Percentiles rank a stretch among this genome's conserved stretches.
Evolutionary conservation across 768 basidiomycete species (phyloP).

Genomic region (Termitomyces eurrhizus): DNA sequence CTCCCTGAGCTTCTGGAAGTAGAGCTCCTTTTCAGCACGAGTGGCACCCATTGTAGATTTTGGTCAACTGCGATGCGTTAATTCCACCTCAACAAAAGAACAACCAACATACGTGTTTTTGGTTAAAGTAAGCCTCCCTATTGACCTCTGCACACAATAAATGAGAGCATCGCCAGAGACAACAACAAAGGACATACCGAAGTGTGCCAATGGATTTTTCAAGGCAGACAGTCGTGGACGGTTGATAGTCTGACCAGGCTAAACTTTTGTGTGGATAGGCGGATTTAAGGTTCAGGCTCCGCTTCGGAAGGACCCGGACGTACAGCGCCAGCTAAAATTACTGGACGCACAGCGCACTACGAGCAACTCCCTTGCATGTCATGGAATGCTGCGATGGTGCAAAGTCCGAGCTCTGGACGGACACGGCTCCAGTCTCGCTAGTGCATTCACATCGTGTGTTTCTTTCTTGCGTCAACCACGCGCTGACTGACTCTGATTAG

Average conservation of each 20-base stretch:
- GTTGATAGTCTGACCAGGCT: constrained; percentile 7
- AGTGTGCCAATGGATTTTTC: constrained; percentile 93
- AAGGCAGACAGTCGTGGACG: constrained; percentile 59
- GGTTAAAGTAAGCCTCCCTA: constrained; percentile 64
- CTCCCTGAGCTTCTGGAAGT: constrained; percentile 93
- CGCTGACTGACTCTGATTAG: background rate
- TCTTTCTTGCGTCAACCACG: background rate
- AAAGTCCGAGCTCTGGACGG: constrained; percentile 42
- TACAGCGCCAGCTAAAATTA: too few species aligned
- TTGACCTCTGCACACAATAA: constrained; percentile 57
- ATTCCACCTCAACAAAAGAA: background rate
- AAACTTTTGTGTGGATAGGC: constrained; percentile 33
- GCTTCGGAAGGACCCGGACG: constrained; percentile 20
- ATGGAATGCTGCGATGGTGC: constrained; percentile 84
- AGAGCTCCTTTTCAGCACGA: constrained; percentile 84
- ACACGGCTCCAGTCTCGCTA: constrained; percentile 23
- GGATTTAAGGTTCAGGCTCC: constrained; percentile 29
- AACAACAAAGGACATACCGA: constrained; percentile 41
- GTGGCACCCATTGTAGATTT: constrained; percentile 80
- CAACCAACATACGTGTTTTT: constrained; percentile 13
- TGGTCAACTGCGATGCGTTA: constrained; percentile 17
- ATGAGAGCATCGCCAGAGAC: background rate
- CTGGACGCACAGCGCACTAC: constrained; percentile 17
- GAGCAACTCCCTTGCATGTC: constrained; percentile 34
- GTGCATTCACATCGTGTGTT: constrained; percentile 4